Conservation (phyloP, 2,329 filamentous ascomycete species). For the Diaporthe australafricana region DNA sequence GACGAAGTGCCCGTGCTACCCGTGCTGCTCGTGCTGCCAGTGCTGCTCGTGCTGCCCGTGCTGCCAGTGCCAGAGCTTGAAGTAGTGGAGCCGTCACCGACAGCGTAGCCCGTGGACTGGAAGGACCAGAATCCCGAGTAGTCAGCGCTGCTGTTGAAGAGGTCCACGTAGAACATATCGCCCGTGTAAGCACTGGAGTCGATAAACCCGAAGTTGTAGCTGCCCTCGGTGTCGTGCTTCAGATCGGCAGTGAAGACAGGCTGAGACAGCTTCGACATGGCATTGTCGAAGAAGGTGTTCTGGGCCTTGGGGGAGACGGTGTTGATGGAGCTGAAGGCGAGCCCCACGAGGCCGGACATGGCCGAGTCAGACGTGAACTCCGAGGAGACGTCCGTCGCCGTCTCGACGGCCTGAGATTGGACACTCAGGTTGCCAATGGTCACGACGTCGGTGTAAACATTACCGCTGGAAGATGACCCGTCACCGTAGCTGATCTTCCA, state of each 20-base stretch:
- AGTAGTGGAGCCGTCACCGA: constrained; percentile 42
- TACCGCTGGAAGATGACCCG: constrained; percentile 43
- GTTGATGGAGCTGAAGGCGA: constrained; percentile 42
- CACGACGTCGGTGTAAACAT: constrained; percentile 45
- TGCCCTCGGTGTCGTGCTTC: constrained; percentile 47
- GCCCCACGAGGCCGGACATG: constrained; percentile 37
- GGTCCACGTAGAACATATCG: constrained; percentile 47
- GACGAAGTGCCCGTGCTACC: constrained; percentile 1
- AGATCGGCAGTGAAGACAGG: constrained; percentile 49
- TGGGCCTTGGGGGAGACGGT: constrained; percentile 40
- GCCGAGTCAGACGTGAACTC: constrained; percentile 37
- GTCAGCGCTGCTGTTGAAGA: constrained; percentile 41
- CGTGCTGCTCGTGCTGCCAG: not conserved
- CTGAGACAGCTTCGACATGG: constrained; percentile 41
- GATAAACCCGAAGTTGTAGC: constrained; percentile 53
- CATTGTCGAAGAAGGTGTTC: constrained; percentile 50
- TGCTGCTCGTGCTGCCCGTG: not conserved
- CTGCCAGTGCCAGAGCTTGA: not conserved
- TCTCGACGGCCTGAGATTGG: constrained; percentile 41
- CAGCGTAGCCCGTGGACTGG: constrained; percentile 46
- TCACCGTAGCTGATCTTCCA: constrained; percentile 48
- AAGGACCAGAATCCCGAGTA: constrained; percentile 53
- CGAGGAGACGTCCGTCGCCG: constrained; percentile 40
- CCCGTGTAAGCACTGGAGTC: constrained; percentile 49
- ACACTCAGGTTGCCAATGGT: constrained; percentile 43